A percentile compares a stretch with the other conserved stretches of the same genome.
These are phyloP conservation scores for Acer yangbiense DNA, from an alignment of 345 rosid genomes.

Conservation along the genomic window DNA sequence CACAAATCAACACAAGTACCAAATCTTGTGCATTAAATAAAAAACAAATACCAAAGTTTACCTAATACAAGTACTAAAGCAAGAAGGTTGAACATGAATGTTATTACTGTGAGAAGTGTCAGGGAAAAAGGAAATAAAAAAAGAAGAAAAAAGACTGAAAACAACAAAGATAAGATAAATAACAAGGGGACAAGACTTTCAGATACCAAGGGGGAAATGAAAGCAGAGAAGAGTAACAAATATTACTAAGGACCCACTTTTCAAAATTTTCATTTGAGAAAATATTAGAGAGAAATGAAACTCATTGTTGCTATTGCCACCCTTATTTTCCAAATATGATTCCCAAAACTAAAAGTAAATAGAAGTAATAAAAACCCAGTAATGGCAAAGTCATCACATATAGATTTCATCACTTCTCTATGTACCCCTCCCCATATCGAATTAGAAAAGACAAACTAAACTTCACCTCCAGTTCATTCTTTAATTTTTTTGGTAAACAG, in stretches of 20 bases:
- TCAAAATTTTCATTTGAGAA: not conserved
- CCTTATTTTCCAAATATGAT: not conserved
- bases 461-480: not conserved
- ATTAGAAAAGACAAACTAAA: not conserved
- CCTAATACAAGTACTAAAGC: not conserved
- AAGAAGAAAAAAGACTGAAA: too few species aligned
- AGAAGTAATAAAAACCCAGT: not conserved
- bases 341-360: not conserved
- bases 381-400: not conserved
- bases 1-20: not conserved
- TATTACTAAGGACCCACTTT: not conserved
- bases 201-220: not conserved
- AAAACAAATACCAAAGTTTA: too few species aligned
- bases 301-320: not conserved
- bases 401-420: not conserved
- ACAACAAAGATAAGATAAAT: too few species aligned
- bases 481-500: too few species aligned
- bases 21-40: not conserved
- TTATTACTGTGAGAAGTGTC: not conserved
- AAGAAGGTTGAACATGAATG: not conserved
- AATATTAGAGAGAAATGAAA: not conserved
- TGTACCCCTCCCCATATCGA: not conserved
- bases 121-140: not conserved
- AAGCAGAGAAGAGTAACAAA: not conserved
- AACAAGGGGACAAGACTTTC: not conserved